phyloP scores from a whole-genome alignment of 148 eudicot species.

The Rheum nobile region DNA sequence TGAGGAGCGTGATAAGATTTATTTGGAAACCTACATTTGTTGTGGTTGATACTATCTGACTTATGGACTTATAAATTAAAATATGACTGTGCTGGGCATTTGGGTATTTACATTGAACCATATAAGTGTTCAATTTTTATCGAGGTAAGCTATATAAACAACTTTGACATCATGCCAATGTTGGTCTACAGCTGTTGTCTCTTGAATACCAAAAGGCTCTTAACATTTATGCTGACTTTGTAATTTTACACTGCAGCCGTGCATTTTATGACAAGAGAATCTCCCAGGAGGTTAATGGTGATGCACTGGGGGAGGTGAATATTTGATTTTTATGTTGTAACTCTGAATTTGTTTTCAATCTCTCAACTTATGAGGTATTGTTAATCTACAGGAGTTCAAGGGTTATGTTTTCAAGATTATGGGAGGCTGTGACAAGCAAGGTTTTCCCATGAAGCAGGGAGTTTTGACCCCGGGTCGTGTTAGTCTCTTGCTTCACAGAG shows the following conservation, averaged over 20 bases:
- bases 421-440: constrained; percentile 82
- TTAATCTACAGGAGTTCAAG: constrained; percentile 46
- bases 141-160: neutral
- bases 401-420: constrained; percentile 63
- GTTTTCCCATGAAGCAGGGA: constrained; percentile 84
- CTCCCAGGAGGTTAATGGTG: constrained; percentile 58
- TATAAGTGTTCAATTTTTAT: neutral
- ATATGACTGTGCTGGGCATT: neutral
- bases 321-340: neutral
- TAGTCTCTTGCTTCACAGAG: constrained; percentile 57
- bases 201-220: neutral
- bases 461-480: constrained; percentile 68
- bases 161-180: neutral
- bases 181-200: neutral
- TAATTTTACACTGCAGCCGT: constrained; percentile 23
- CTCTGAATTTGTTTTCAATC: neutral
- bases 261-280: constrained; percentile 69
- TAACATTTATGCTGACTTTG: neutral
- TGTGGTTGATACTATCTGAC: neutral
- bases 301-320: constrained; percentile 53
- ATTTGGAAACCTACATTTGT: neutral
- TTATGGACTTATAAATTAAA: neutral
- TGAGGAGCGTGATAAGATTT: neutral
- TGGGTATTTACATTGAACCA: neutral
- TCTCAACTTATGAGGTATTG: neutral